These are phyloP conservation scores for Pleurotus tuoliensis DNA, from an alignment of 768 basidiomycete species.

Conservation along the genomic window DNA sequence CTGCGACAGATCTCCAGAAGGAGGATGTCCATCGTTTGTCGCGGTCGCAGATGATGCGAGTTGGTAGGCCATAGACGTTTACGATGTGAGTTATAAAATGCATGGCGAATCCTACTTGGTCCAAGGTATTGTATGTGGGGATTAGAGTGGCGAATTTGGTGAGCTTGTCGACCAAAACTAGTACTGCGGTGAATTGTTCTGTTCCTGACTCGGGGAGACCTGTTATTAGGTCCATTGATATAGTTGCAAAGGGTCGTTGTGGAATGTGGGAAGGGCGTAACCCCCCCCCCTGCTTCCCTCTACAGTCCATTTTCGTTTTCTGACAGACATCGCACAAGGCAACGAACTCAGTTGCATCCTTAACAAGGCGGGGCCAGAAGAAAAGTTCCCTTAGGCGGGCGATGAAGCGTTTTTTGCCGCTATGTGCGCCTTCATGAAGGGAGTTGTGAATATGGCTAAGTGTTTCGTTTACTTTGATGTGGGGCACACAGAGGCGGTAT, in stretches of 20 bases:
- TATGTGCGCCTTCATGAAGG: no score
- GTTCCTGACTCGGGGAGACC: slow-evolving; percentile 17
- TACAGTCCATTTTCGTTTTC: slow-evolving; percentile 18
- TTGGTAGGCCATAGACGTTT: slow-evolving; percentile 17
- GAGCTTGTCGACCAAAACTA: slow-evolving; percentile 29
- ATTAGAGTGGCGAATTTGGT: slow-evolving; percentile 18
- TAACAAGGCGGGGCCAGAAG: neutral
- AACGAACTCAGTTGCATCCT: slow-evolving; percentile 11
- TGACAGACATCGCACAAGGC: slow-evolving; percentile 21
- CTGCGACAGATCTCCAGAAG: slow-evolving; percentile 24
- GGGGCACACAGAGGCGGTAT: no score
- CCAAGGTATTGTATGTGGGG: slow-evolving; percentile 13
- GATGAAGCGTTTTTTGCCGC: no score
- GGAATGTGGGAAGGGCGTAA: slow-evolving; percentile 19
- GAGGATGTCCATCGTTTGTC: slow-evolving; percentile 13
- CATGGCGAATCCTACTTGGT: slow-evolving; percentile 18
- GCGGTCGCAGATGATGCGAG: slow-evolving; percentile 14
- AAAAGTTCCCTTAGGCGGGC: no score
- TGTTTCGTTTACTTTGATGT: no score
- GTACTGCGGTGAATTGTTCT: slow-evolving; percentile 13
- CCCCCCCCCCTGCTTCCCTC: slow-evolving; percentile 12
- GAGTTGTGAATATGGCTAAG: no score
- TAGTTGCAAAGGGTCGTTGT: slow-evolving; percentile 14
- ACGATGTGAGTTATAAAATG: slow-evolving; percentile 17
- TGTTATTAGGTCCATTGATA: slow-evolving; percentile 18